phyloP scores from a whole-genome alignment of 2,329 filamentous ascomycete species.

The Xylariaceae sp. region DNA sequence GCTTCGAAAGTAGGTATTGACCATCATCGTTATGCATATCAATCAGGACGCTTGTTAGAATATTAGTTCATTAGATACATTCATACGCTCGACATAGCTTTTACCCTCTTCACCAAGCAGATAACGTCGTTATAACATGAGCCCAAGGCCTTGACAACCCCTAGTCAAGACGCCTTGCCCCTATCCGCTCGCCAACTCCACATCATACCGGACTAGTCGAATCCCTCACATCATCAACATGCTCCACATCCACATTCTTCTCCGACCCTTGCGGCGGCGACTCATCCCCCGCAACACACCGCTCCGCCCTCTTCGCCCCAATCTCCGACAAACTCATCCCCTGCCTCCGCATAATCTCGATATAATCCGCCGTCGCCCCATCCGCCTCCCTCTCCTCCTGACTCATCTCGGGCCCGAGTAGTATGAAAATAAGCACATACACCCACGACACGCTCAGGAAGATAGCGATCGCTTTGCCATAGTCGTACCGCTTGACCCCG shows the following conservation, averaged over 20 bases:
- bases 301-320: constrained; percentile 13
- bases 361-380: constrained; percentile 8
- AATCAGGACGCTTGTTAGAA: no score
- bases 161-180: no score
- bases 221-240: background rate
- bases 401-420: constrained; percentile 23
- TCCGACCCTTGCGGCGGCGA: constrained; percentile 1
- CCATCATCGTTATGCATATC: no score
- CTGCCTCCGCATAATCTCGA: constrained; percentile 20
- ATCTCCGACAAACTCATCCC: constrained; percentile 18
- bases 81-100: no score
- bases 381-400: constrained; percentile 20
- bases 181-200: background rate
- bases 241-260: constrained; percentile 15
- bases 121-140: background rate
- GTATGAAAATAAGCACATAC: constrained; percentile 13
- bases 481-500: constrained; percentile 18
- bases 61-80: no score
- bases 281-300: constrained; percentile 2
- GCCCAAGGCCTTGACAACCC: background rate
- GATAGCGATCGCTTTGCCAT: constrained; percentile 19
- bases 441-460: constrained; percentile 17
- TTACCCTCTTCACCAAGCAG: no score
- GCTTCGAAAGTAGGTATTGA: no score
- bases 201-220: background rate